These are phyloP conservation scores for Kregervanrija fluxuum DNA, from an alignment of 805 yeast genomes.

Conservation along the genomic window DNA sequence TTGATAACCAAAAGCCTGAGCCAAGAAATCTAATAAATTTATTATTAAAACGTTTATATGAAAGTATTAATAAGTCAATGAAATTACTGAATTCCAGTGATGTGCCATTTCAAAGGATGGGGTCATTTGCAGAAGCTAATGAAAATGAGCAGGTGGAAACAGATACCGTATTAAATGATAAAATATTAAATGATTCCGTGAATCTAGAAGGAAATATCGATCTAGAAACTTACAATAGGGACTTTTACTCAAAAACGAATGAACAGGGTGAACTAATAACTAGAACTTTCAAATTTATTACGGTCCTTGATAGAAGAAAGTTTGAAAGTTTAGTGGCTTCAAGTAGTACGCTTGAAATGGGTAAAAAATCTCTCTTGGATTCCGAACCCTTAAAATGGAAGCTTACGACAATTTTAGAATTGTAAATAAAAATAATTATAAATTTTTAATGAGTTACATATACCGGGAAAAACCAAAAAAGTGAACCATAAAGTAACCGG, in stretches of 20 bases:
- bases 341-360: not conserved
- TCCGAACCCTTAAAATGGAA: constrained; percentile 25
- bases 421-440: not conserved
- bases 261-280: constrained; percentile 19
- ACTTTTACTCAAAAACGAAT: constrained; percentile 21
- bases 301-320: constrained; percentile 20
- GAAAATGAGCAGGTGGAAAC: constrained; percentile 3
- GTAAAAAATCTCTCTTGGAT: not conserved
- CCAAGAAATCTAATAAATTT: constrained; percentile 34
- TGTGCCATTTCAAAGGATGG: constrained; percentile 18
- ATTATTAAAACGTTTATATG: constrained; percentile 39
- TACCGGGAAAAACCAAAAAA: too few relatives aligned
- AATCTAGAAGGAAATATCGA: constrained; percentile 9
- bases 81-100: not conserved
- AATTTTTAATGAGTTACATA: too few relatives aligned
- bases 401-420: constrained; percentile 13
- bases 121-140: constrained; percentile 21
- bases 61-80: constrained; percentile 31
- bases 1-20: constrained; percentile 25
- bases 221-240: constrained; percentile 20
- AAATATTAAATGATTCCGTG: constrained; percentile 1
- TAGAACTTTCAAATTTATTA: constrained; percentile 24
- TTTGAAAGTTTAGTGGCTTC: constrained; percentile 12
- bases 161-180: constrained; percentile 2
- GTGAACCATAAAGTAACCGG: too few relatives aligned